Evolutionary conservation across 805 yeast genomes (phyloP), one percentile per base, ranked within the genome.

Genomic region (Candida dendrica): DNA sequence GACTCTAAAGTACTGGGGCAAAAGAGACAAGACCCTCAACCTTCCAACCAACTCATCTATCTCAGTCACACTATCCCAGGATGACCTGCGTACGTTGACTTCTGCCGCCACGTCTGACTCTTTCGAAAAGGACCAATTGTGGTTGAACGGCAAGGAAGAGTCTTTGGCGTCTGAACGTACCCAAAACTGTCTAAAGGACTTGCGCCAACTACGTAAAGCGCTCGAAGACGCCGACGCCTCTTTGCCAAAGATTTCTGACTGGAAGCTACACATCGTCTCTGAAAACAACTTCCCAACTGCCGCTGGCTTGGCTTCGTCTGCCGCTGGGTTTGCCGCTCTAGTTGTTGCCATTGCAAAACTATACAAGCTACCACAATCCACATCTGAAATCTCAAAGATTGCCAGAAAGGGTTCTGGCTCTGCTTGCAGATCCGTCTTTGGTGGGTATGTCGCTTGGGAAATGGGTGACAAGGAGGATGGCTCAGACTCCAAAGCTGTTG

Each of bases 371-470:
- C 95, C 96, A n/a, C 84, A 85, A 57, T 76, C 84, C 46, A 71
- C 76, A 56, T 84, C 93, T 18, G 96, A 89, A 57, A 74, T 93
- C 48, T 86, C 96, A 49, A 84, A 82, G 58, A 84, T 93, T 58
- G 98, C 99, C 13, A 81, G 99, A 66, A 91, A 89, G 66, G 99
- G 99, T 27, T 89, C 97, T 6, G 99, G 98, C 3, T 88, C 96
- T 13, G 98, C 98, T 6, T 93, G 99, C 67, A 77, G 99, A 63
- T 93, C 98, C 8, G 70, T 93, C 47, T 88, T 87, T 64, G 98
- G 98, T 38, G 99, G 99, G 7, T 93, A 80, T 59, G 99, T 93
- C 11, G 98, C 98, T 3, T 93, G 99, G 99, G 96, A 93, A 63
- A 89, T 90, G 97, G 99, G 99, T 43, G 50, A 53, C 3, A 48